These are phyloP conservation scores for Amaranthus hypochondriacus DNA, from an alignment of 148 eudicot species.

Conservation along the genomic window DNA sequence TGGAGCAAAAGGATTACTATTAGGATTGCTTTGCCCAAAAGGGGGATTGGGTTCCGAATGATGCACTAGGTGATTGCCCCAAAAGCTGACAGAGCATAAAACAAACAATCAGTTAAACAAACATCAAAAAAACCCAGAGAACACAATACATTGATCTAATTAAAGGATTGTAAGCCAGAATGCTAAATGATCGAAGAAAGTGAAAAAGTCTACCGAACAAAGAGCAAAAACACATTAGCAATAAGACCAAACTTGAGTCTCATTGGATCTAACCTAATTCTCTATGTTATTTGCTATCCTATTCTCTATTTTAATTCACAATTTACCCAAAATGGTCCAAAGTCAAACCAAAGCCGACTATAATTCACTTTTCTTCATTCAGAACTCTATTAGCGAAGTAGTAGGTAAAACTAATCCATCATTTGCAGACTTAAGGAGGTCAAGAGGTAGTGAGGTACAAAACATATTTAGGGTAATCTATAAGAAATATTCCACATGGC, in stretches of 20 bases:
- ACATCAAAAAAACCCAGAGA: not conserved
- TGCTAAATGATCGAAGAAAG: not conserved
- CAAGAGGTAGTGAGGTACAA: not conserved
- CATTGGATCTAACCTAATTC: not conserved
- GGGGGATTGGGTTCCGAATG: conserved; percentile 83
- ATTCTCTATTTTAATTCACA: too few relatives aligned
- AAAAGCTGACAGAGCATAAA: conserved; percentile 51
- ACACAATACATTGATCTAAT: not conserved
- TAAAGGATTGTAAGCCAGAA: not conserved
- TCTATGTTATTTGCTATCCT: too few relatives aligned
- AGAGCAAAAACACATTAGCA: not conserved
- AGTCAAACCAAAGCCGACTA: too few relatives aligned
- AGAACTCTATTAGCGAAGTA: too few relatives aligned
- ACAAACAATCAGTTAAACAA: not conserved
- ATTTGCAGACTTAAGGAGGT: not conserved
- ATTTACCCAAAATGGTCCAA: too few relatives aligned
- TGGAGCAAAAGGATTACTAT: conserved; percentile 80
- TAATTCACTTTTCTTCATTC: too few relatives aligned
- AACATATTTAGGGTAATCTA: not conserved
- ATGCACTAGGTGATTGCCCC: conserved; percentile 84
- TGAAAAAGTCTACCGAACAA: not conserved
- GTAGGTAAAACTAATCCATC: too few relatives aligned
- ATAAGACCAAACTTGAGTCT: not conserved
- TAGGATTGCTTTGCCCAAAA: conserved; percentile 75
- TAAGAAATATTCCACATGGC: not conserved